Percentiles rank a stretch among this genome's conserved stretches.
These are phyloP conservation scores for Microglena sp. DNA, from an alignment of 139 green algal species.

Conservation along the genomic window DNA sequence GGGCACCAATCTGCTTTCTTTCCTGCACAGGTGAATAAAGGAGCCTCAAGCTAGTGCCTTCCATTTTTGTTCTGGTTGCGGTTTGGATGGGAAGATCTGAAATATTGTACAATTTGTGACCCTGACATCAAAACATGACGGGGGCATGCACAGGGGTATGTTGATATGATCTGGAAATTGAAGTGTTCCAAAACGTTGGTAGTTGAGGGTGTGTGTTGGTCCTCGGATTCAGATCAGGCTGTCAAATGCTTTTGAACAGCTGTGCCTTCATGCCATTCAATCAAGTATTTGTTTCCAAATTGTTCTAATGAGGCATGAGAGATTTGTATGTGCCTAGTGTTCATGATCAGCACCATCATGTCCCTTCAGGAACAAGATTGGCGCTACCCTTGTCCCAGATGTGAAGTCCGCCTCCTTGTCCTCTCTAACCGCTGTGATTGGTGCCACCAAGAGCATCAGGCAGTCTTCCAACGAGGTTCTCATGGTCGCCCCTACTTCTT, in stretches of 20 bases:
- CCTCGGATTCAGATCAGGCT: too few relatives aligned
- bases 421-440: constrained; percentile 6
- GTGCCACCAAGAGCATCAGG: constrained; percentile 6
- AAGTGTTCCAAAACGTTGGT: too few relatives aligned
- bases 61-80: neutral
- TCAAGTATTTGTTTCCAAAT: too few relatives aligned
- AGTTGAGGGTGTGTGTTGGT: too few relatives aligned
- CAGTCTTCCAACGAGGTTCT: constrained; percentile 82
- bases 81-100: neutral
- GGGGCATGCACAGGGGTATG: neutral
- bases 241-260: too few relatives aligned
- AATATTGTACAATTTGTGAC: neutral
- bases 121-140: neutral
- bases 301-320: too few relatives aligned
- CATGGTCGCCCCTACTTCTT: constrained; percentile 91
- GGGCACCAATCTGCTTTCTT: constrained; percentile 5
- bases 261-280: too few relatives aligned
- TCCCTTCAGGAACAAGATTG: neutral
- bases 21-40: constrained; percentile 7
- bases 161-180: too few relatives aligned
- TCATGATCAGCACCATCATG: neutral
- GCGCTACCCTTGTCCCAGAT: constrained; percentile 1
- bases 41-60: neutral
- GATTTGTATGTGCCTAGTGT: too few relatives aligned
- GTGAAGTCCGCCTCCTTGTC: neutral